Evolutionary conservation across 306 rosid species (phyloP), one percentile per base, ranked within the genome.

Genomic region (Cucumis cinereus): DNA sequence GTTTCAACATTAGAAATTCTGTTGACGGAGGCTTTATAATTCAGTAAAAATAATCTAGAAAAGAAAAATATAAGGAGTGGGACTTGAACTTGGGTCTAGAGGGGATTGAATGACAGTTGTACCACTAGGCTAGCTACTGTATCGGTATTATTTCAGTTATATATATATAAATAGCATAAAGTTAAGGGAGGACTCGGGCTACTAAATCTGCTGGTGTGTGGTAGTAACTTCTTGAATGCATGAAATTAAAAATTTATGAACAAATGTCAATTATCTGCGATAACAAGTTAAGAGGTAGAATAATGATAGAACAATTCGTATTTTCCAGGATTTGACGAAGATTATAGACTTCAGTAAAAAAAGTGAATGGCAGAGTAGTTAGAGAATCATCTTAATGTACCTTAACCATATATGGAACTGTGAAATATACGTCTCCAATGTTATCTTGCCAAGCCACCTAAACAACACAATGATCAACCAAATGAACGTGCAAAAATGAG

Each of bases 381-480:
- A 55, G 7, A 52, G 3, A 24, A 12, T 11, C 38, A 73, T 14
- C 78, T 50, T 78, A 71, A 50, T 89, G 68, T 77, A 95, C 99
- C 99, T 95, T 93, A 95, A 86, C 99, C 99, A 95, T 81, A 95
- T 95, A 79, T 95, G 99, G 85, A 95, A 92, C 83, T 95, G 99
- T 80, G 99, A 92, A 88, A 95, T 95, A 84, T 95, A 92, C 30
- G 99, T 92, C 89, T 95, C 99, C 83, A 95, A 85, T 72, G 99
- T 95, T 79, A 95, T 80, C 91, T 95, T 95, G 81, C 99, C 99
- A 80, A 95, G 99, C 97, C 97, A 95, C 80, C 98, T 95, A 87
- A 87, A 77, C 81, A 80, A 82, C 28, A 35, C 74, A 81, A 66
- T 33, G 58, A 72, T 49, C 62, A 35, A 63, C 52, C 33, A 76